phyloP scores from a whole-genome alignment of 257 asterid genomes.

The Penstemon barbatus region DNA sequence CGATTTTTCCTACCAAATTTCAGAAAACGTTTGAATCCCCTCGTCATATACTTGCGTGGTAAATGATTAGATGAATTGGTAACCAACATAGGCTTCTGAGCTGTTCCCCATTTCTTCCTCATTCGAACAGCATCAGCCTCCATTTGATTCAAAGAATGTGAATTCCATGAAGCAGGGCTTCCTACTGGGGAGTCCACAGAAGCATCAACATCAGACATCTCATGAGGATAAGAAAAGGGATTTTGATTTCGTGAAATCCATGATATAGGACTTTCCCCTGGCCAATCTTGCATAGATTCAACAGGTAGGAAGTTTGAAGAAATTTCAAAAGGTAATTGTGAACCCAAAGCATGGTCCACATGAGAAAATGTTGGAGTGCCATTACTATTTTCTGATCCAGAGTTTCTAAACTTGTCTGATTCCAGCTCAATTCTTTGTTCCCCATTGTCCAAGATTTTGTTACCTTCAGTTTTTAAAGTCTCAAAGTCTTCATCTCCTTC shows the following conservation, averaged over 20 bases:
- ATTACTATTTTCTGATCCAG: constrained; percentile 74
- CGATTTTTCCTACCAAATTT: constrained; percentile 79
- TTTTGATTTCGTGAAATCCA: constrained; percentile 57
- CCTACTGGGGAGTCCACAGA: constrained; percentile 74
- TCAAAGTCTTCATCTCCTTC: constrained; percentile 56
- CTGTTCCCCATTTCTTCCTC: constrained; percentile 86
- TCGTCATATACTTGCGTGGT: constrained; percentile 52
- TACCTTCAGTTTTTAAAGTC: constrained; percentile 37
- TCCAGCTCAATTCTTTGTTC: constrained; percentile 21
- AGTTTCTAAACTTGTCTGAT: constrained; percentile 40
- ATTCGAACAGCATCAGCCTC: constrained; percentile 65
- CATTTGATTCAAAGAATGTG: constrained; percentile 56
- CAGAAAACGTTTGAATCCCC: constrained; percentile 75
- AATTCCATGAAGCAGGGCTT: constrained; percentile 80
- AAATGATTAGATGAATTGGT: constrained; percentile 10
- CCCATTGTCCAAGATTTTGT: constrained; percentile 20
- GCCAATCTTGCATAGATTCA: constrained; percentile 63
- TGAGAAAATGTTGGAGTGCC: constrained; percentile 46
- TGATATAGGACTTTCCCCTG: constrained; percentile 52
- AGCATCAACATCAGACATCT: constrained; percentile 73
- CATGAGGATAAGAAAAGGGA: constrained; percentile 68
- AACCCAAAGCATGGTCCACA: constrained; percentile 56
- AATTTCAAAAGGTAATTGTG: constrained; percentile 49
- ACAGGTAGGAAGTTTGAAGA: constrained; percentile 37
- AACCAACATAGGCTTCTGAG: constrained; percentile 18